Evolutionary conservation across 129 eudicot genomes (phyloP).

Genomic region (Kitagawia praeruptora): DNA sequence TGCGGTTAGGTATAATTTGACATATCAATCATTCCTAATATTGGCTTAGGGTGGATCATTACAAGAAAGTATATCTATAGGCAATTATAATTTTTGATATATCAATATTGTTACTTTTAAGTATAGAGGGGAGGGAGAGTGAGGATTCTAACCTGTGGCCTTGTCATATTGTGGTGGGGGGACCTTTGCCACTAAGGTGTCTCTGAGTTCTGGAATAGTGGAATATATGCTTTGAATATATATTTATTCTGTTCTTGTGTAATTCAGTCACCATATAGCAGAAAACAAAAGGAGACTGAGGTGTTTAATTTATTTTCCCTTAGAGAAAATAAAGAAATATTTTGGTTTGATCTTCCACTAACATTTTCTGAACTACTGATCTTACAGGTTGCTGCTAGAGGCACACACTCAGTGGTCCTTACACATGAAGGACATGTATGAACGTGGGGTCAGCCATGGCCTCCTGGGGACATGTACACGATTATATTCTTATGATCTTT

Average conservation of each 20-base stretch:
- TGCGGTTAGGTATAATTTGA: too few species aligned
- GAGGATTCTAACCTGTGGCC: background rate
- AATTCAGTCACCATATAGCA: background rate
- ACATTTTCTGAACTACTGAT: conserved; percentile 9
- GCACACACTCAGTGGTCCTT: conserved; percentile 94
- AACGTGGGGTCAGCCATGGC: conserved; percentile 99
- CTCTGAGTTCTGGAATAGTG: too few species aligned
- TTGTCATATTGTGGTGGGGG: background rate
- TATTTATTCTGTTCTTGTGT: background rate
- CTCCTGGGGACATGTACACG: conserved; percentile 95
- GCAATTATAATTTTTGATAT: background rate
- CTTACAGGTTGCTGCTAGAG: conserved; percentile 95
- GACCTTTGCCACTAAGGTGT: background rate
- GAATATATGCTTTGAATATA: background rate
- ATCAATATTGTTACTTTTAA: background rate
- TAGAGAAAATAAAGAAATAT: background rate
- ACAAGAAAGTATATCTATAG: too few species aligned
- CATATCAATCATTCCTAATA: too few species aligned
- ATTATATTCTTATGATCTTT: background rate
- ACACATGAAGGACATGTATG: conserved; percentile 95
- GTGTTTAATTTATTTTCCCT: background rate
- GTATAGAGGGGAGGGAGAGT: background rate
- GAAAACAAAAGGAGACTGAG: background rate
- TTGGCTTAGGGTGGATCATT: too few species aligned
- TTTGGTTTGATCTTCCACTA: background rate